Conservation (phyloP, 495 filamentous ascomycete species). For the Cairneyella variabilis region DNA sequence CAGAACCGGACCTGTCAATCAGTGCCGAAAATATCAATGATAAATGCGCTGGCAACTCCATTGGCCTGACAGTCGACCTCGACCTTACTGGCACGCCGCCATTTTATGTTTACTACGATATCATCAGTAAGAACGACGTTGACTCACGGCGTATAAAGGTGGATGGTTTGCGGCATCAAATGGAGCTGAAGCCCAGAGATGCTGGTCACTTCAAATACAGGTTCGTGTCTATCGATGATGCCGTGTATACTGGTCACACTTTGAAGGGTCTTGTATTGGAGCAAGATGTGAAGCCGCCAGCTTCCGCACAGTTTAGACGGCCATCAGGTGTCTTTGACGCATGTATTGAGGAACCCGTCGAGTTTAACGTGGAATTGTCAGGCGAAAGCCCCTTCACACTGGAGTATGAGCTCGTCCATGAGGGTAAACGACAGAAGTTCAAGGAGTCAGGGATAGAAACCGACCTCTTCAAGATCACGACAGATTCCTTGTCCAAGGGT, state of each 20-base stretch:
- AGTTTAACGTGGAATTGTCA: conserved; percentile 65
- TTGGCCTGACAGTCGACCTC: conserved; percentile 82
- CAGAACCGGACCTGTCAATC: conserved; percentile 74
- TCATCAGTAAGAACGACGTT: conserved; percentile 42
- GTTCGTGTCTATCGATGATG: conserved; percentile 76
- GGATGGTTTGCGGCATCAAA: conserved; percentile 65
- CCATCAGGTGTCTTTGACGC: conserved; percentile 48
- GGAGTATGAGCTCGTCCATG: conserved; percentile 91
- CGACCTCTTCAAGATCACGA: conserved; percentile 63
- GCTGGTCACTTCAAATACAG: conserved; percentile 85
- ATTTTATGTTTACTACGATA: conserved; percentile 71
- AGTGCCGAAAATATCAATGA: conserved; percentile 78
- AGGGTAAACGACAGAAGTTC: conserved; percentile 72
- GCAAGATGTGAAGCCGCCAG: conserved; percentile 89
- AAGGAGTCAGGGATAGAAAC: conserved; percentile 58
- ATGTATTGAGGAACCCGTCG: conserved; percentile 78
- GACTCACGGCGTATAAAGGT: conserved; percentile 33
- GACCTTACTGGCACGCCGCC: conserved; percentile 88
- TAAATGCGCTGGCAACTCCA: conserved; percentile 88
- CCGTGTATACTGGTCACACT: conserved; percentile 64
- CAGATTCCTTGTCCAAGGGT: conserved; percentile 65
- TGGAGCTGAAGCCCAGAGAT: conserved; percentile 75
- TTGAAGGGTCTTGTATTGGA: conserved; percentile 60
- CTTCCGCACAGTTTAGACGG: conserved; percentile 65
- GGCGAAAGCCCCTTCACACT: conserved; percentile 85